phyloP scores from a whole-genome alignment of 768 basidiomycete genomes.

The Russula foetens region DNA sequence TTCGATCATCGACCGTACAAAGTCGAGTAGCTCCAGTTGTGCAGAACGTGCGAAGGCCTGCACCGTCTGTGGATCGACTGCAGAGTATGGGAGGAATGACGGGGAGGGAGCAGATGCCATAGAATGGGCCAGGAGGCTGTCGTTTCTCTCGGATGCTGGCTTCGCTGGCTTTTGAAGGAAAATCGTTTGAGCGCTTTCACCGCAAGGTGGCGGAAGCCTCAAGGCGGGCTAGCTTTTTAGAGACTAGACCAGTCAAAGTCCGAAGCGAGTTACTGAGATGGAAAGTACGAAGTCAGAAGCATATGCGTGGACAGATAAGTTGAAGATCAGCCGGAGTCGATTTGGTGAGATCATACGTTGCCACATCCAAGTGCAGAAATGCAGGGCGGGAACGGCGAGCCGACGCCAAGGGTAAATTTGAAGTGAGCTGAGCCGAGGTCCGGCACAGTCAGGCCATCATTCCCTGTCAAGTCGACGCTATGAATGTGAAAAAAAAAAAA shows the following conservation, averaged over 20 bases:
- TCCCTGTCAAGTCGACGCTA: slow-evolving; percentile 13
- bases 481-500: slow-evolving; percentile 14
- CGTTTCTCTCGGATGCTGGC: slow-evolving; percentile 7
- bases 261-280: slow-evolving; percentile 17
- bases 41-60: slow-evolving; percentile 10
- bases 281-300: slow-evolving; percentile 15
- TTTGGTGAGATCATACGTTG: slow-evolving; percentile 17
- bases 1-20: slow-evolving; percentile 17
- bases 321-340: slow-evolving; percentile 18
- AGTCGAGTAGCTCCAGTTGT: slow-evolving; percentile 15
- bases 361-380: slow-evolving; percentile 11
- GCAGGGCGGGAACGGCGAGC: slow-evolving; percentile 4
- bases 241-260: slow-evolving; percentile 14
- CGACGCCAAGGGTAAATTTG: slow-evolving; percentile 9
- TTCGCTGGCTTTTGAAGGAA: slow-evolving; percentile 17
- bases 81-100: slow-evolving; percentile 9
- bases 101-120: slow-evolving; percentile 14
- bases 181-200: slow-evolving; percentile 11
- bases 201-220: slow-evolving; percentile 9
- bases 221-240: slow-evolving; percentile 18
- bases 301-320: slow-evolving; percentile 12
- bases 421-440: slow-evolving; percentile 7
- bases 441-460: slow-evolving; percentile 8
- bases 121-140: slow-evolving; percentile 3
- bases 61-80: slow-evolving; percentile 8